phyloP scores from a whole-genome alignment of 2,329 filamentous ascomycete genomes.

The Fusarium penzigii region DNA sequence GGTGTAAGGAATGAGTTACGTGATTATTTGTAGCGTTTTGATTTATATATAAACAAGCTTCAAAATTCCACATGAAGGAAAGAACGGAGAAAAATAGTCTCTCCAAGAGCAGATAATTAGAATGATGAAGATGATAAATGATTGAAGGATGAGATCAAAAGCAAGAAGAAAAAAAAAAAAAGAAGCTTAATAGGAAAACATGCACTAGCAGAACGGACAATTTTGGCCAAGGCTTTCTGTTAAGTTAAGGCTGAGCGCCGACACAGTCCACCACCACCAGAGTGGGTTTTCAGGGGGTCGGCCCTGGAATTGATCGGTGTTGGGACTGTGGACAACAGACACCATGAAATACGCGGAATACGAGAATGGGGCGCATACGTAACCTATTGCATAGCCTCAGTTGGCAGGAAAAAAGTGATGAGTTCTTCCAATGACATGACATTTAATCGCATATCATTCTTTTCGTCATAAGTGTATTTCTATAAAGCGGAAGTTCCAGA shows the following conservation, averaged over 20 bases:
- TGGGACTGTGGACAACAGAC: neutral
- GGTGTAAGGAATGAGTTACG: neutral
- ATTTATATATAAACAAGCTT: neutral
- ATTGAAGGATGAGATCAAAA: neutral
- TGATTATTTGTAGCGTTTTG: neutral
- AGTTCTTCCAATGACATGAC: neutral
- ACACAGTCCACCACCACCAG: too few relatives aligned
- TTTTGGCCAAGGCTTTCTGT: neutral
- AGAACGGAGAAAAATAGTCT: too few relatives aligned
- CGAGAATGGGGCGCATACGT: neutral
- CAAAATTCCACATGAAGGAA: neutral
- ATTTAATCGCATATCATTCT: too few relatives aligned
- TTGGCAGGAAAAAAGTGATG: neutral
- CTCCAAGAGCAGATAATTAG: too few relatives aligned
- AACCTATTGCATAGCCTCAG: conserved; percentile 1
- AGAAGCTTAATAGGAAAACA: conserved; percentile 11
- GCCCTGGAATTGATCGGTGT: neutral
- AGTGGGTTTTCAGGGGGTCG: too few relatives aligned
- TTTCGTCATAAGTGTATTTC: too few relatives aligned
- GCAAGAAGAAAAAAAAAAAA: conserved; percentile 1
- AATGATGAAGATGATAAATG: neutral
- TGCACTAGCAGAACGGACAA: neutral
- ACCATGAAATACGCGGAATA: neutral
- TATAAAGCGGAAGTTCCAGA: too few relatives aligned
- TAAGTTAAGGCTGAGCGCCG: conserved; percentile 1